A percentile compares a stretch with the other conserved stretches of the same genome.
Conservation (phyloP, 2,329 filamentous ascomycete species). For the Colletotrichum acutatum region DNA sequence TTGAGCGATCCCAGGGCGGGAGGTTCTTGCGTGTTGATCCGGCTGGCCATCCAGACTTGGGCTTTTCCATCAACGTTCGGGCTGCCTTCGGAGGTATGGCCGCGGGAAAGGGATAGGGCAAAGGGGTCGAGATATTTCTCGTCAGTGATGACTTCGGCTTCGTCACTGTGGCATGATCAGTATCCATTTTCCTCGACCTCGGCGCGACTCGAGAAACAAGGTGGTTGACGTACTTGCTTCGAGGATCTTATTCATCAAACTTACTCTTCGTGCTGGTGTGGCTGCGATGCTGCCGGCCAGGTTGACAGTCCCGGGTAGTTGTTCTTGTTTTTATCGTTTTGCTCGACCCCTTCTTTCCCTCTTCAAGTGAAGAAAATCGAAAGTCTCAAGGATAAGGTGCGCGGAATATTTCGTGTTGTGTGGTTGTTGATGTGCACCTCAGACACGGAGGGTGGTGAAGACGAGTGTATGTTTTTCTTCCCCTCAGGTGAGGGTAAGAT, state of each 20-base stretch:
- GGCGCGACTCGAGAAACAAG: not conserved
- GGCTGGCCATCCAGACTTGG: conserved; percentile 43
- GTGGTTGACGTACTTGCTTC: not conserved
- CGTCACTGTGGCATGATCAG: conserved; percentile 6
- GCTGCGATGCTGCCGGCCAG: not conserved
- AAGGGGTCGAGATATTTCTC: conserved; percentile 53
- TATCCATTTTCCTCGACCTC: not conserved
- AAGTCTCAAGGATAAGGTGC: too few relatives aligned
- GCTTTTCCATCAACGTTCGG: conserved; percentile 19
- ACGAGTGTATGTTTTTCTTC: not conserved
- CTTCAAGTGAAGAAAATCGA: not conserved
- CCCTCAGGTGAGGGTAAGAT: not conserved
- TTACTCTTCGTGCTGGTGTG: not conserved
- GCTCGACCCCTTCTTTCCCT: not conserved
- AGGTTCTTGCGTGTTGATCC: conserved; percentile 32
- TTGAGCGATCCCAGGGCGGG: conserved; percentile 49
- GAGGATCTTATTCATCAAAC: not conserved
- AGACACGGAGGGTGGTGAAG: not conserved
- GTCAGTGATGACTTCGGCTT: conserved; percentile 40
- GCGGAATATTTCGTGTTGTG: not conserved
- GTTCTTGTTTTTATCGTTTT: not conserved
- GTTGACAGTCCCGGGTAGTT: not conserved
- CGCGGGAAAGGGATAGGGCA: conserved; percentile 42
- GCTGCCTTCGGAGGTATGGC: conserved; percentile 35
- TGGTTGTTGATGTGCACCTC: not conserved